Evolutionary conservation across 352 stramenopile species (phyloP).

Genomic region (Phytophthora chlamydospora): DNA sequence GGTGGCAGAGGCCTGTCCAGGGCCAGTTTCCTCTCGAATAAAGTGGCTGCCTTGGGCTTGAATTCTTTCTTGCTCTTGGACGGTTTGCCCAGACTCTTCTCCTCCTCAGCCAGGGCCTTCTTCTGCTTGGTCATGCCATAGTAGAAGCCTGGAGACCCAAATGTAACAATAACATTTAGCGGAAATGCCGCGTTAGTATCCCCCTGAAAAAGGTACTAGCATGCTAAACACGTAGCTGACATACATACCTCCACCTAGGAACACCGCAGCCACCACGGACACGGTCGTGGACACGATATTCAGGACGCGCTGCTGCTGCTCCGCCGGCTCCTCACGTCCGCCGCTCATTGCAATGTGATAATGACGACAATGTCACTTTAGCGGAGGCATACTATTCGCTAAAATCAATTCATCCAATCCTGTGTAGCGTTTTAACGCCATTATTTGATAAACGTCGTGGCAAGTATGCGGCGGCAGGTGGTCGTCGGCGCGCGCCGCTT

Average conservation of each 20-base stretch:
- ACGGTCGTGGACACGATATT: slow-evolving; percentile 37
- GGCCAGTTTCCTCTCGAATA: slow-evolving; percentile 49
- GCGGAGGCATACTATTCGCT: not conserved
- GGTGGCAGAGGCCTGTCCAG: slow-evolving; percentile 47
- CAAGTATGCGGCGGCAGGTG: slow-evolving; percentile 6
- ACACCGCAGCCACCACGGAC: slow-evolving; percentile 40
- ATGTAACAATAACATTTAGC: slow-evolving; percentile 25
- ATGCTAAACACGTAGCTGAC: not conserved
- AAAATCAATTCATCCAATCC: not conserved
- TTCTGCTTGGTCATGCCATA: slow-evolving; percentile 58
- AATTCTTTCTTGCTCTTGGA: slow-evolving; percentile 26
- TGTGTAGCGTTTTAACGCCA: too few relatives aligned
- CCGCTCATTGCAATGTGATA: slow-evolving; percentile 15
- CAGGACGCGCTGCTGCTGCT: slow-evolving; percentile 19
- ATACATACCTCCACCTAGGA: slow-evolving; percentile 52
- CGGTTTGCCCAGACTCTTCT: slow-evolving; percentile 25
- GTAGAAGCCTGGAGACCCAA: slow-evolving; percentile 56
- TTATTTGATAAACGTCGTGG: too few relatives aligned
- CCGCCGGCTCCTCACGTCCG: slow-evolving; percentile 7
- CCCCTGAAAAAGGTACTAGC: not conserved
- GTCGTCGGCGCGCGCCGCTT: slow-evolving; percentile 15
- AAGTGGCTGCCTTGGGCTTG: slow-evolving; percentile 32
- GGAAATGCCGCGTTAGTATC: not conserved
- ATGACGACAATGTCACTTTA: not conserved
- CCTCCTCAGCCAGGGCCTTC: slow-evolving; percentile 43